phyloP scores from a whole-genome alignment of 495 filamentous ascomycete species.

The Terfezia boudieri region DNA sequence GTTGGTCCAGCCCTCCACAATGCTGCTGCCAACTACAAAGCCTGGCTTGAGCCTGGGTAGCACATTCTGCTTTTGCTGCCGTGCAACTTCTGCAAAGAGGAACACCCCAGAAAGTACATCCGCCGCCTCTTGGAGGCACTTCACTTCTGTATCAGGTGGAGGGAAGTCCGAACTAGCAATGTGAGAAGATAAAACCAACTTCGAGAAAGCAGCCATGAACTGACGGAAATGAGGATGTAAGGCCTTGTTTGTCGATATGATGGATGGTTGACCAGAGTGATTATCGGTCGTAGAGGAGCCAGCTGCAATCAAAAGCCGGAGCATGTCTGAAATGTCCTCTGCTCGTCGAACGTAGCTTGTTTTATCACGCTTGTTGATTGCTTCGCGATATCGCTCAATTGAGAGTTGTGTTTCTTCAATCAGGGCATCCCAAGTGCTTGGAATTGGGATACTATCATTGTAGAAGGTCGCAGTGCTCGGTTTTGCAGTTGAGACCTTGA shows the following conservation, averaged over 20 bases:
- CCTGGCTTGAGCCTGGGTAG: slow-evolving; percentile 79
- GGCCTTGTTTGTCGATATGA: slow-evolving; percentile 90
- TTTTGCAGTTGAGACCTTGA: not conserved
- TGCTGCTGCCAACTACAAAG: slow-evolving; percentile 61
- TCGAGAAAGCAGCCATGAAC: slow-evolving; percentile 99
- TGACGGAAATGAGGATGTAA: slow-evolving; percentile 94
- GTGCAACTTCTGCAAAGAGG: slow-evolving; percentile 85
- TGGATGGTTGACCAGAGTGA: slow-evolving; percentile 95
- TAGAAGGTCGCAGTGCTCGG: slow-evolving; percentile 34
- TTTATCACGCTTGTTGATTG: slow-evolving; percentile 53
- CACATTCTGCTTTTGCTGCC: slow-evolving; percentile 69
- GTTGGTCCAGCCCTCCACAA: slow-evolving; percentile 67
- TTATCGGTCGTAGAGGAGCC: slow-evolving; percentile 95
- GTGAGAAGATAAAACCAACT: slow-evolving; percentile 92
- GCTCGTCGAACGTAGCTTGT: slow-evolving; percentile 80
- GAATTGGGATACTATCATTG: slow-evolving; percentile 51
- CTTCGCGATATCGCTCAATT: slow-evolving; percentile 68
- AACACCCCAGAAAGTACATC: slow-evolving; percentile 83
- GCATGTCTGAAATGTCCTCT: slow-evolving; percentile 92
- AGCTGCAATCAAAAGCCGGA: slow-evolving; percentile 78
- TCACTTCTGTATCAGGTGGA: slow-evolving; percentile 53
- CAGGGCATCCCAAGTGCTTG: slow-evolving; percentile 68
- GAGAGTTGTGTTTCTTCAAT: slow-evolving; percentile 77
- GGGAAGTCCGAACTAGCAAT: slow-evolving; percentile 92
- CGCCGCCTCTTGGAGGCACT: slow-evolving; percentile 88